Evolutionary conservation across 257 asterid genomes (phyloP), one percentile per base, ranked within the genome.

Genomic region (Petrea volubilis): DNA sequence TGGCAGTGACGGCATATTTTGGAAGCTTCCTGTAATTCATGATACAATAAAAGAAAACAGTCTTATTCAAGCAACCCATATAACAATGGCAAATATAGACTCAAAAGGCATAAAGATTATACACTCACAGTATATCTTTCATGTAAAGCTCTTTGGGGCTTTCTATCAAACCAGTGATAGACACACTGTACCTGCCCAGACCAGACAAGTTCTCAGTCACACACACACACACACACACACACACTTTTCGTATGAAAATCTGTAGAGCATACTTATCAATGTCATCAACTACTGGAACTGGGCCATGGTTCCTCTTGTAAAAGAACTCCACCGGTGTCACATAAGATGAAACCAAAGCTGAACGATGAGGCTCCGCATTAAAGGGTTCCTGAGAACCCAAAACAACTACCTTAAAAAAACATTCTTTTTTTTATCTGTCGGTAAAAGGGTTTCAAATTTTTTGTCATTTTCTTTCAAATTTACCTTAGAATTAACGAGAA

Each of bases 301-400:
- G 96, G 28, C 97, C 97, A 51, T 88, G 97, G 77, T 88, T 91
- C 75, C 96, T 80, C 89, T 91, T 88, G 73, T 88, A 91, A 74
- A 88, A 91, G 74, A 85, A 80, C 14, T 91, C 90, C 5, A 84
- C 87, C 7, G 95, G 92, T 21, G 96, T 91, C 40, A 91, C 81
- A 61, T 88, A 88, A 12, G 92, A 84, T 13, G 89, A 80, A 70
- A 87, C 82, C 52, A 91, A 76, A 81, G 78, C 83, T 7, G 85
- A 66, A 33, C 94, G 96, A 46, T 81, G 88, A 2, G 97, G 96
- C 84, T 88, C 96, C 17, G 97, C 97, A 82, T 88, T 91, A 79
- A 83, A 91, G 21, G 96, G 96, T 33, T 88, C 96, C 97, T 88
- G 75, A 38, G 43, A 25, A 49, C 38, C 34, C 67, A 51, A 55